Evolutionary conservation across 306 rosid genomes (phyloP), one percentile per base, ranked within the genome.

Genomic region (Malus orientalis): DNA sequence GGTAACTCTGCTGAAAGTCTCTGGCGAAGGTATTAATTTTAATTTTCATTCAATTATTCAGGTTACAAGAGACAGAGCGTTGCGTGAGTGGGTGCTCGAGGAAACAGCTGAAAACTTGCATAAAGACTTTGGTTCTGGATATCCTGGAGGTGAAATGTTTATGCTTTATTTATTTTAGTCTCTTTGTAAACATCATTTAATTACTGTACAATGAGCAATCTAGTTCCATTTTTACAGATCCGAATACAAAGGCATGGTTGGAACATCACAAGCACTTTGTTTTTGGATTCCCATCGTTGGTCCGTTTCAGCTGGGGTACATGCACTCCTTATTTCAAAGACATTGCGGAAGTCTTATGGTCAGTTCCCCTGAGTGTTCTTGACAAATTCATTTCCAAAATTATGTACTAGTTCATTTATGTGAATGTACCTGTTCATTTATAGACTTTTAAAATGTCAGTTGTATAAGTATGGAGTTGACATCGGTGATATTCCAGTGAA

Each of bases 301-400:
- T 91, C 32, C 92, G 98, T 54, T 91, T 94, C 85, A 94, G 98
- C 82, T 94, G 98, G 98, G 97, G 91, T 57, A 94, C 98, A 69
- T 94, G 98, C 88, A 90, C 76, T 81, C 67, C 95, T 18, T 91
- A 87, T 78, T 83, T 87, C 77, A 94, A 94, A 83, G 88, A 84
- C 78, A 67, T 73, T 11, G 96, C 73, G 3, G 91, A 94, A 85
- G 98, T 94, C 78, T 72, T 81, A 73, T 94, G 98, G 98, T 93
- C 80, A 85, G 88, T 84, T 22, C 63, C 29, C 47, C 75, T 71
- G 20, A 54, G 44, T 11, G 80, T 79, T 77, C 40, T 71, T 51
- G 11, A 23, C 60, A 84, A 80, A 64, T 70, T 40, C 62, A 30
- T 11, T 44, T 33, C 27, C 33, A 64, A 49, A 19, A 40, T 19